Evolutionary conservation across 768 basidiomycete species (phyloP), one percentile per base, ranked within the genome.

Genomic region (Suillus discolor): DNA sequence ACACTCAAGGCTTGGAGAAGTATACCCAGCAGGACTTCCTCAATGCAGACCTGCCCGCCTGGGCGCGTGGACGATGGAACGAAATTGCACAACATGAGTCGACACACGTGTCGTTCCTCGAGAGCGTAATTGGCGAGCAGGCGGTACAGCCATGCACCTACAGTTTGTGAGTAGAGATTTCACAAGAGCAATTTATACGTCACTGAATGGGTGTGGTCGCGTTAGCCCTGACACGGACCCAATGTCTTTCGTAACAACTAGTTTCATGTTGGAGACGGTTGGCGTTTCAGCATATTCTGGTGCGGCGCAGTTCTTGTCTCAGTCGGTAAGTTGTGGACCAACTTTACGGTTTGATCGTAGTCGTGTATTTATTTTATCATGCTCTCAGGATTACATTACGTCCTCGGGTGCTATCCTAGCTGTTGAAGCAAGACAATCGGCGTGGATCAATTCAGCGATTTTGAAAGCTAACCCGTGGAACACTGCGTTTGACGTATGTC

Each of bases 241-340:
- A 39, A 65, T 71, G 6, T 75, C 79, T 23, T 88, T 87, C 76
- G 72, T 80, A 44, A 78, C 77, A 15, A 71, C 83, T 18, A 79
- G 84, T 28, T 78, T 78, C 66, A 72, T 82, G 62, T 73, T 89
- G 47, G 87, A 89, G 77, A 79, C 81, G 38, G 83, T 90, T 51
- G 81, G 80, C 12, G 79, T 82, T 5, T 81, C 85, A 8, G 87
- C 88, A 7, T 90, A 88, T 71, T 80, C 84, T 64, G 90, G 90
- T 18, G 84, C 84, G 1, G 77, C 84, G 2, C 77, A 79, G 20
- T 78, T 75, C 67, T 73, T 87, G 63, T 51, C 70, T 25, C 72
- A 78, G 62, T 62, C 69, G 53, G 72, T 73, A 57, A 28, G 61
- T 59, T 34, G 11, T 4, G 6, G 6, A 59, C 15, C 18, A 25